Evolutionary conservation across 2,329 filamentous ascomycete genomes (phyloP), one percentile per base, ranked within the genome.

Genomic region (Ramularia endophylla): DNA sequence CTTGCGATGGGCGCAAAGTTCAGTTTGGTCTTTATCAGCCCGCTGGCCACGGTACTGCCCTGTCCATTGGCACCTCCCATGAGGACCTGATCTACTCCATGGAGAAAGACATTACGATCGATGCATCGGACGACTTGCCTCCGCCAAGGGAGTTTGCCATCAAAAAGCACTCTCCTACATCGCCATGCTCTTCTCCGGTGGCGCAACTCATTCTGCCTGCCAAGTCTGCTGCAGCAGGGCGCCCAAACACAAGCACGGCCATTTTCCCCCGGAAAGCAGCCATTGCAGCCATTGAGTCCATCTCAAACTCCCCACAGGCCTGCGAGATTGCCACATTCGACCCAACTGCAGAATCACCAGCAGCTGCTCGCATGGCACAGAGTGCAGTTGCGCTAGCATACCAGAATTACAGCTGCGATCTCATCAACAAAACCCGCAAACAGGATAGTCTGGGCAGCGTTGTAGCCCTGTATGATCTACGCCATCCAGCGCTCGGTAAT

Each of bases 331-430:
- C 84, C 1, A 69, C 81, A 1, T 72, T 85, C 11, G 85, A 85
- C 64, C 84, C 85, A 1, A 65, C 69, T 1, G 77, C 80, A 0
- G 80, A 81, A 9, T 76, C 80, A 0, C 77, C 74, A 32, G 81
- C 78, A 1, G 66, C 80, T 1, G 78, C 82, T 43, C 71, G 74
- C 18, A 65, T 80, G 2, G 69, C 74, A 31, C 78, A 84, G 56
- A 69, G 74, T 2, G 68, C 73, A 0, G 73, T 81, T 8, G 70
- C 80, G 3, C 70, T 72, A 43, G 75, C 80, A 25, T 83, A 83
- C 0, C 78, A 84, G 58, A 72, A 75, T 22, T 83, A 87, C 63
- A 80, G 78, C 52, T 84, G 79, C 17, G 73, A 80, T 2, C 73
- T 89, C 2, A 77, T 85, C n/a, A 87, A 81, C 76, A 62, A 55